Evolutionary conservation across 768 basidiomycete genomes (phyloP), one percentile per base, ranked within the genome.

Genomic region (Boletus edulis): DNA sequence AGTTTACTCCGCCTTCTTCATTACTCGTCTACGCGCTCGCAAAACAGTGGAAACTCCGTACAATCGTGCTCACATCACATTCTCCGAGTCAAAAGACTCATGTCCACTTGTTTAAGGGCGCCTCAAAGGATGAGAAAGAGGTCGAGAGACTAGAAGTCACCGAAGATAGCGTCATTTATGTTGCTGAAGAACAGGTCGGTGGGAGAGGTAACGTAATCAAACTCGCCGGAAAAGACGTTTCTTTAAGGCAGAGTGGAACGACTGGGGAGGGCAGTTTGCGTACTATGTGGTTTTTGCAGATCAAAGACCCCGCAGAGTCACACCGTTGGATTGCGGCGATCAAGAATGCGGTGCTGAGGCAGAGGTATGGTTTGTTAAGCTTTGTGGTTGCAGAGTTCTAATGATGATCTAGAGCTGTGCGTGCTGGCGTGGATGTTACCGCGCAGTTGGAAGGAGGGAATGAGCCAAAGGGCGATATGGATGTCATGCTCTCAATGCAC

Each of bases 401-500:
- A 66, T 35, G 20, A 14, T 43, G 3, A 3, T 7, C 3, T 55
- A 91, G 89, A 61, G 83, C 87, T 38, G 72, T 87, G 27, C 85
- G 86, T 20, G 87, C 84, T 10, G 89, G 89, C 15, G 68, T 91
- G 13, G 80, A 81, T 34, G 70, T 76, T 22, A 71, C 81, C 27
- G 65, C 76, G 0, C 72, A 72, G 39, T 71, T 72, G 20, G 61
- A 73, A 4, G 73, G 76, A 20, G 75, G 73, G 15, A 72, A 79
- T 27, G 89, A 89, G 56, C 88, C 87, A 20, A 78, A 84, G 44
- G 89, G 89, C 7, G 89, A 91, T 64, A 81, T 91, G 75, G 89
- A 91, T 65, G 89, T 91, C 45, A 87, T 90, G 81, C 76, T 91
- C 35, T 86, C 87, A 31, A 89, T 91, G 77, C 84, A 85, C 46